Evolutionary conservation across 805 yeast genomes (phyloP).

Genomic region (Schizosaccharomyces cryophilus): DNA sequence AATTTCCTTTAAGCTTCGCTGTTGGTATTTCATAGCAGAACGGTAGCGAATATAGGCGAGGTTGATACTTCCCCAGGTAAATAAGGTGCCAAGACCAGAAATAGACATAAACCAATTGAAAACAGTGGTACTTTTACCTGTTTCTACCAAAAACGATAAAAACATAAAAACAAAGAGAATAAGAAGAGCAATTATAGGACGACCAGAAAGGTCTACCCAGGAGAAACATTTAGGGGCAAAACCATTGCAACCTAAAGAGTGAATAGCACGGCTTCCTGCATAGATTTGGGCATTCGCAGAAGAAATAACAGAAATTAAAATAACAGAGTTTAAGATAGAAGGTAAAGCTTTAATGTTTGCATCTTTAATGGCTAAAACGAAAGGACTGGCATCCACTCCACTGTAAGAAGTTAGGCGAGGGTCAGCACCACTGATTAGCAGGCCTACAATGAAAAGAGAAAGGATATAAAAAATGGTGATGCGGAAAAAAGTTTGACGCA

Average conservation of each 20-base stretch:
- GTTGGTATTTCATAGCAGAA: constrained; percentile 33
- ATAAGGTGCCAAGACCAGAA: constrained; percentile 52
- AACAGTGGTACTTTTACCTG: constrained; percentile 13
- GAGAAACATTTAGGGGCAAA: constrained; percentile 36
- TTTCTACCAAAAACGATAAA: neutral
- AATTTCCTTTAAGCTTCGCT: constrained; percentile 36
- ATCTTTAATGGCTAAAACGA: constrained; percentile 43
- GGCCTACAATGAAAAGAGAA: constrained; percentile 31
- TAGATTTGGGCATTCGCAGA: constrained; percentile 56
- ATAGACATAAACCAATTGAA: constrained; percentile 56
- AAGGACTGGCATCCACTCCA: constrained; percentile 37
- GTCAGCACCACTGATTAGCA: constrained; percentile 44
- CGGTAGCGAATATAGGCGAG: constrained; percentile 46
- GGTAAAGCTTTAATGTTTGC: constrained; percentile 48
- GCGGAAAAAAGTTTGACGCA: constrained; percentile 68
- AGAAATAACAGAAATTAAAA: constrained; percentile 41
- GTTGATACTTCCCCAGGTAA: constrained; percentile 60
- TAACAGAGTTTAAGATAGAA: constrained; percentile 47
- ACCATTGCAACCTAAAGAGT: constrained; percentile 42
- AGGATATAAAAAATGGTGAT: constrained; percentile 45
- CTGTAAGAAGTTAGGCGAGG: constrained; percentile 23
- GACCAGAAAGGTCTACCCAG: constrained; percentile 52
- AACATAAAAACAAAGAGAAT: constrained; percentile 23
- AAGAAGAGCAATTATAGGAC: constrained; percentile 47
- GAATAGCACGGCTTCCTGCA: constrained; percentile 45